Percentiles rank a stretch among this genome's conserved stretches.
phyloP scores from a whole-genome alignment of 192 early-diverging fungal species.

The Rhizoclosmatium globosum region DNA sequence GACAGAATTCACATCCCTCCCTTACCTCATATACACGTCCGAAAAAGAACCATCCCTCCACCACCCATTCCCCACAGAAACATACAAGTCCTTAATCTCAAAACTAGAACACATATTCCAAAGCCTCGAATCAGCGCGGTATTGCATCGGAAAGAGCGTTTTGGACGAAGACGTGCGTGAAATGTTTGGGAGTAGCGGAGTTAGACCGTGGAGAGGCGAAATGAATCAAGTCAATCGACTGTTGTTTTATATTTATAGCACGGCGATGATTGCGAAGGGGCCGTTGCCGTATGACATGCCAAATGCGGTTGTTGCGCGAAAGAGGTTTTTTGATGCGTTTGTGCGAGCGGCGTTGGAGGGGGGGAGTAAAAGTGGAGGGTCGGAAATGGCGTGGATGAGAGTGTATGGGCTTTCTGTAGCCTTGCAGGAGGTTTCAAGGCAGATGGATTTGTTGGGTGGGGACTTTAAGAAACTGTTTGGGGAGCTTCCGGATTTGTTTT shows the following conservation, averaged over 20 bases:
- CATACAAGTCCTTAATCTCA: background rate
- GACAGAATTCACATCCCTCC: background rate
- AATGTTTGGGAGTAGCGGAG: background rate
- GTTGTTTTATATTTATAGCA: constrained; percentile 23
- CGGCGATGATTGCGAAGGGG: constrained; percentile 14
- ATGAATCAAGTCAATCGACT: constrained; percentile 13
- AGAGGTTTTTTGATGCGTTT: constrained; percentile 11
- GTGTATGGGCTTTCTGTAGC: constrained; percentile 7
- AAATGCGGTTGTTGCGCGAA: background rate
- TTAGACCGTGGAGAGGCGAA: constrained; percentile 16
- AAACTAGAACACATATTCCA: background rate
- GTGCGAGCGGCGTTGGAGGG: background rate
- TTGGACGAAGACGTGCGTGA: background rate
- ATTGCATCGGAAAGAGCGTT: background rate
- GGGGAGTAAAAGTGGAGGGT: background rate
- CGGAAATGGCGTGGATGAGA: constrained; percentile 1
- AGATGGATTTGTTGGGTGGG: constrained; percentile 8
- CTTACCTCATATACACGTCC: background rate
- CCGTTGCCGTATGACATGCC: constrained; percentile 26
- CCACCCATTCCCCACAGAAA: background rate
- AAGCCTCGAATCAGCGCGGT: background rate
- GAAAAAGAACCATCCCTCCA: background rate
- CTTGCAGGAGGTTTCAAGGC: background rate
- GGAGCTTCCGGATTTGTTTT: constrained; percentile 1
- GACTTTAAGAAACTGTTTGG: constrained; percentile 10